A percentile compares a stretch with the other conserved stretches of the same genome.
Evolutionary conservation across 805 yeast genomes (phyloP).

Genomic region (Candida methanosorbosa): DNA sequence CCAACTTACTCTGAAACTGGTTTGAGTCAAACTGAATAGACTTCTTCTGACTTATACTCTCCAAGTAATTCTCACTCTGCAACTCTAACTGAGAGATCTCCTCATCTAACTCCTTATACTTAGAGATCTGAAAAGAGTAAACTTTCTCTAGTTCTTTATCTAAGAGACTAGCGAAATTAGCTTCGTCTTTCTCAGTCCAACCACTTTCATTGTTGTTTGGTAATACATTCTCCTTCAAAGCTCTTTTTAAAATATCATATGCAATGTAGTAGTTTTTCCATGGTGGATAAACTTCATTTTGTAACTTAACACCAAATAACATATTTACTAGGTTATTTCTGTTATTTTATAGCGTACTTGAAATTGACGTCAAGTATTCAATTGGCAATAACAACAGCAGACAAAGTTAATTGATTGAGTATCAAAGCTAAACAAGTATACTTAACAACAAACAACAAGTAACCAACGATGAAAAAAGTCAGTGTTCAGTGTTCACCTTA

Average conservation of each 20-base stretch:
- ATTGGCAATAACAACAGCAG: too few species aligned
- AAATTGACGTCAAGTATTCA: too few species aligned
- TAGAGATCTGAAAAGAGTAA: conserved; percentile 58
- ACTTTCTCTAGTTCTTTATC: conserved; percentile 73
- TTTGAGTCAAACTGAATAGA: conserved; percentile 42
- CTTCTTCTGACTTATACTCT: conserved; percentile 9
- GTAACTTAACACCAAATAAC: conserved; percentile 82
- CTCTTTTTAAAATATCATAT: conserved; percentile 56
- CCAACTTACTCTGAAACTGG: conserved; percentile 59
- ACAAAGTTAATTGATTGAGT: too few species aligned
- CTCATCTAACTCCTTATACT: conserved; percentile 60
- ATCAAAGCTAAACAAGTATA: too few species aligned
- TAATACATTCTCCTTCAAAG: conserved; percentile 60
- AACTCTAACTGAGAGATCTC: conserved; percentile 58
- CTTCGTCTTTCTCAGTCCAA: conserved; percentile 71
- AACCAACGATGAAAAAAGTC: too few species aligned
- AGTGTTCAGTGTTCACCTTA: too few species aligned
- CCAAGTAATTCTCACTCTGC: conserved; percentile 35
- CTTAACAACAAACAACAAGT: too few species aligned
- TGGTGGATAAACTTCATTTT: conserved; percentile 75
- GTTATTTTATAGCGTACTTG: too few species aligned
- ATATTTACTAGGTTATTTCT: conserved; percentile 25
- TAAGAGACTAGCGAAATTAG: conserved; percentile 53
- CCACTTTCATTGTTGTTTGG: conserved; percentile 17
- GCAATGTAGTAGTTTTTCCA: conserved; percentile 74